A percentile compares a stretch with the other conserved stretches of the same genome.
Evolutionary conservation across 257 asterid species (phyloP).

Genomic region (Marsdenia floribunda): DNA sequence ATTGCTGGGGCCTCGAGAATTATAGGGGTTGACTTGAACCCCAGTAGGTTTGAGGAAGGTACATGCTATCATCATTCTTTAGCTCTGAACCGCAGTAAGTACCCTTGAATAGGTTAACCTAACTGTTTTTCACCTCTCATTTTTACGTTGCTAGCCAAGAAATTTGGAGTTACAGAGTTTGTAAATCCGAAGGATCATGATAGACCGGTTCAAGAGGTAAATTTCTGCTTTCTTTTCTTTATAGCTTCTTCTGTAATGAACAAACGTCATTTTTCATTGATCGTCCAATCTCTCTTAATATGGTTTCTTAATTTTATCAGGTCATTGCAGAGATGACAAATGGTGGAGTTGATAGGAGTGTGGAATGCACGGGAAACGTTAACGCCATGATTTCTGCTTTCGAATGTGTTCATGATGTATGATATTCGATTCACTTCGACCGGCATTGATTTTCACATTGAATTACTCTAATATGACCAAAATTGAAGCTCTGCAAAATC

Average conservation of each 20-base stretch:
- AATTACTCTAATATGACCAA: background rate
- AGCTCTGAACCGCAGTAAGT: background rate
- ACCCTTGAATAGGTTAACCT: background rate
- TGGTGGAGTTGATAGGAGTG: conserved; percentile 47
- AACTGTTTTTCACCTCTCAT: background rate
- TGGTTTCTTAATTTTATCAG: conserved; percentile 9
- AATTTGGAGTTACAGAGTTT: conserved; percentile 44
- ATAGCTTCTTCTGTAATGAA: background rate
- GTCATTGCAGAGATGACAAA: conserved; percentile 39
- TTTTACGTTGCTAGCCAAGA: conserved; percentile 27
- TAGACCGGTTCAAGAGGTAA: conserved; percentile 43
- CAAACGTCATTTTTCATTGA: background rate
- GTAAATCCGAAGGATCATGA: conserved; percentile 37
- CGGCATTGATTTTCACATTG: background rate
- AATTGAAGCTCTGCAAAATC: background rate
- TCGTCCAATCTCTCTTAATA: background rate
- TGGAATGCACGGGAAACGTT: conserved; percentile 38
- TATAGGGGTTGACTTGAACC: conserved; percentile 65
- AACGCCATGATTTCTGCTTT: conserved; percentile 42
- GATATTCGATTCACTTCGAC: conserved; percentile 1
- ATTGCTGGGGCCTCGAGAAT: conserved; percentile 71
- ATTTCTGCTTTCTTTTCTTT: background rate
- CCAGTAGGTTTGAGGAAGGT: conserved; percentile 59
- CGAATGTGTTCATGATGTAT: conserved; percentile 51
- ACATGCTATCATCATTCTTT: background rate